These are phyloP conservation scores for Colletotrichum noveboracense DNA, from an alignment of 2,329 filamentous ascomycete genomes.

Conservation along the genomic window DNA sequence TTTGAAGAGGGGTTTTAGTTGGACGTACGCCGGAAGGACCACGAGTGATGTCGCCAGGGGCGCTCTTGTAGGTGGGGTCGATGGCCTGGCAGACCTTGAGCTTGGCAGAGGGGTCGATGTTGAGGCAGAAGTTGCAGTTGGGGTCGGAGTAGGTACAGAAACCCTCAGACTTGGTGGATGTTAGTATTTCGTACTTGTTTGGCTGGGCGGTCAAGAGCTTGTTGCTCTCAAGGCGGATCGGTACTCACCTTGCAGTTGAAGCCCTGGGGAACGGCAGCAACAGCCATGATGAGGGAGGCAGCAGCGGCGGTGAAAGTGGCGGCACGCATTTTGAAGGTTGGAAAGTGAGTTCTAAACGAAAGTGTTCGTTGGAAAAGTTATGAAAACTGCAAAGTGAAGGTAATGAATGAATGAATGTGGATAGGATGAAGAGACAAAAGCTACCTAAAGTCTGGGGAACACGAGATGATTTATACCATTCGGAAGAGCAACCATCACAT, in stretches of 20 bases:
- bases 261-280: not conserved
- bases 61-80: not conserved
- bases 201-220: not conserved
- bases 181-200: not conserved
- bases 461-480: not conserved
- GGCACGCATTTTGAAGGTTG: not conserved
- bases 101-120: not conserved
- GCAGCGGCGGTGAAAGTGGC: not conserved
- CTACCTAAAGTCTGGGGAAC: not conserved
- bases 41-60: not conserved
- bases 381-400: not conserved
- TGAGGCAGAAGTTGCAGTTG: conserved; percentile 2
- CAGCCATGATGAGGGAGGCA: not conserved
- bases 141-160: conserved; percentile 1
- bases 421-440: not conserved
- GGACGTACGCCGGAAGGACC: not conserved
- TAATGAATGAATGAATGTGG: not conserved
- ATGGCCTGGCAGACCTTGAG: not conserved
- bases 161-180: not conserved
- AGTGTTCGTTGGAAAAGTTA: not conserved
- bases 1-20: not conserved
- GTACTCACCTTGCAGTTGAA: not conserved
- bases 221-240: not conserved
- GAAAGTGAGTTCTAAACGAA: not conserved
- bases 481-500: not conserved